A percentile compares a stretch with the other conserved stretches of the same genome.
phyloP scores from a whole-genome alignment of 2,329 filamentous ascomycete genomes.

The Cladosporium velox region DNA sequence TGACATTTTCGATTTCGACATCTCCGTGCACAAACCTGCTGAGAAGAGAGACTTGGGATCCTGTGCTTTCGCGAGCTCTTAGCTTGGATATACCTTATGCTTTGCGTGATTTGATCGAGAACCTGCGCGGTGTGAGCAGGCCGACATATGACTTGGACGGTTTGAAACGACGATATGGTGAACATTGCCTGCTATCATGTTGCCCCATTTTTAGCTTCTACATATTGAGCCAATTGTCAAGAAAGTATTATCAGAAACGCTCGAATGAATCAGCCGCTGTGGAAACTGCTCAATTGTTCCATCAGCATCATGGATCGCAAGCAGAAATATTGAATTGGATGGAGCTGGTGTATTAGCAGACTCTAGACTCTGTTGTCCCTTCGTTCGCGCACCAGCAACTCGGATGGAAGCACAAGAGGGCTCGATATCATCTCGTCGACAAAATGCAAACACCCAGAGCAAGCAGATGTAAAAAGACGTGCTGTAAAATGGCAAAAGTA shows the following conservation, averaged over 20 bases:
- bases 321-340: not conserved
- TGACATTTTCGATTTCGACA: conserved; percentile 95
- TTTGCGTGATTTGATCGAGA: not conserved
- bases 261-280: not conserved
- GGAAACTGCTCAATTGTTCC: not conserved
- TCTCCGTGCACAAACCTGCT: conserved; percentile 65
- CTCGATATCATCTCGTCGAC: not conserved
- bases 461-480: not conserved
- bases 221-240: not conserved
- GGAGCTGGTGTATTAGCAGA: not conserved
- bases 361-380: not conserved
- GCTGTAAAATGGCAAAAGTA: not conserved
- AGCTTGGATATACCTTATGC: not conserved
- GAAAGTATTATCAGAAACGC: not conserved
- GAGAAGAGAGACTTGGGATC: conserved; percentile 67
- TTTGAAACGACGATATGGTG: not conserved
- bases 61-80: conserved; percentile 63
- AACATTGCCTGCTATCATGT: not conserved
- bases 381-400: not conserved
- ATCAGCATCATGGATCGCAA: too few species aligned
- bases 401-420: not conserved
- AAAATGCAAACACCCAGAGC: not conserved
- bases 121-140: not conserved
- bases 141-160: not conserved
- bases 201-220: not conserved